Percentiles rank a stretch among this genome's conserved stretches.
These are phyloP conservation scores for Areca catechu DNA, from an alignment of 176 grass and related monocot genomes.

Conservation along the genomic window DNA sequence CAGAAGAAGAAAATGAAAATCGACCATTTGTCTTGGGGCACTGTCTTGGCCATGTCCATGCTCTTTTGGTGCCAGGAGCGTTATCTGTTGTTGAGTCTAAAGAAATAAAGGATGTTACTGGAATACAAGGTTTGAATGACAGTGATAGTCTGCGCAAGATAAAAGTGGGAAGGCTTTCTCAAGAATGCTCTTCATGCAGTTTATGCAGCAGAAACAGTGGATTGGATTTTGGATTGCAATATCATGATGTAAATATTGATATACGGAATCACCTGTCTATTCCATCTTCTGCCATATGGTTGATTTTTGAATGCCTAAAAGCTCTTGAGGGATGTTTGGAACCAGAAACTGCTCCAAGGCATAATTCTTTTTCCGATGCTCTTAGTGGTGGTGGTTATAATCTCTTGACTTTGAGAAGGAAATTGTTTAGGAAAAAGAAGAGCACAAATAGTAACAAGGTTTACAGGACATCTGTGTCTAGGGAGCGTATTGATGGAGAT, in stretches of 20 bases:
- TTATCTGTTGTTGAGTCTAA: constrained; percentile 57
- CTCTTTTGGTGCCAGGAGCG: constrained; percentile 68
- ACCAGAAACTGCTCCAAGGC: constrained; percentile 35
- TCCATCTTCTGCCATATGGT: constrained; percentile 45
- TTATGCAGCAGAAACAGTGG: constrained; percentile 23
- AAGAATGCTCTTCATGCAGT: constrained; percentile 31
- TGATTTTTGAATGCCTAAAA: constrained; percentile 75
- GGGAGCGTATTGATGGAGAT: constrained; percentile 17
- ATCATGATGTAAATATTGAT: constrained; percentile 3
- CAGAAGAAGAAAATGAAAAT: constrained; percentile 91
- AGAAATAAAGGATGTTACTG: constrained; percentile 55
- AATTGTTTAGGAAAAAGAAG: constrained; percentile 32
- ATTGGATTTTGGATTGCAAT: constrained; percentile 22
- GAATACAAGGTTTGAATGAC: constrained; percentile 41
- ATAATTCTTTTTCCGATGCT: constrained; percentile 34
- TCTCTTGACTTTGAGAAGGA: constrained; percentile 35
- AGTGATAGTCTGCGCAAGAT: constrained; percentile 58
- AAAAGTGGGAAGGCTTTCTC: constrained; percentile 83
- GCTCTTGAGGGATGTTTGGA: constrained; percentile 73
- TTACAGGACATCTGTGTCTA: not conserved
- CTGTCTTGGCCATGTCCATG: constrained; percentile 60
- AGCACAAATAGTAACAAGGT: constrained; percentile 25
- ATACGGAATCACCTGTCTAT: not conserved
- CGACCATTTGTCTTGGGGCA: constrained; percentile 68
- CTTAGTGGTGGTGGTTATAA: constrained; percentile 22